Evolutionary conservation across 305 asterid genomes (phyloP).

Genomic region (Rubia peregrina): DNA sequence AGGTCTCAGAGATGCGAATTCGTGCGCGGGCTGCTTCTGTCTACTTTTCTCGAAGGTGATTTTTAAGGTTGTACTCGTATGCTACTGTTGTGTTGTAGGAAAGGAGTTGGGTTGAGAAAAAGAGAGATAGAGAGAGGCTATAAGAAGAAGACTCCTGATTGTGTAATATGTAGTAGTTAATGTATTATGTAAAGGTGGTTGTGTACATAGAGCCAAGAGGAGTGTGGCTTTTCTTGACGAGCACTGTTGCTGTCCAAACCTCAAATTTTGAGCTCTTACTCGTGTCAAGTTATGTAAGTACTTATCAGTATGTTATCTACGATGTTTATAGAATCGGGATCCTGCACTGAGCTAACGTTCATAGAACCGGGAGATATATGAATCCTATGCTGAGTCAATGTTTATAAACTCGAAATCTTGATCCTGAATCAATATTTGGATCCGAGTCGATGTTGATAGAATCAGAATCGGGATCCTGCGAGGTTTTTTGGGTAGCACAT

Average conservation of each 20-base stretch:
- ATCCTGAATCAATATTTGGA: not conserved
- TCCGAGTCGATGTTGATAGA: too few species aligned
- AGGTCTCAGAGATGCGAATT: conserved; percentile 50
- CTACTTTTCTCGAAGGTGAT: conserved; percentile 55
- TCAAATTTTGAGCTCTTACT: not conserved
- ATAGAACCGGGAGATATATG: too few species aligned
- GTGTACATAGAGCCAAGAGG: conserved; percentile 6
- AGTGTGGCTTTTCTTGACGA: not conserved
- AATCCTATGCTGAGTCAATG: too few species aligned
- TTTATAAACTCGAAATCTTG: too few species aligned
- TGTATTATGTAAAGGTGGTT: not conserved
- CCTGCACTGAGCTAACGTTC: too few species aligned
- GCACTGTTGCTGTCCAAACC: not conserved
- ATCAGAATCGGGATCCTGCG: not conserved
- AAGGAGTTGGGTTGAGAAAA: not conserved
- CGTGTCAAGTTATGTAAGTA: not conserved
- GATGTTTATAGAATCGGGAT: too few species aligned
- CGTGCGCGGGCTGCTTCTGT: conserved; percentile 57
- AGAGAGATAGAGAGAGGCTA: not conserved
- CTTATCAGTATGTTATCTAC: too few species aligned
- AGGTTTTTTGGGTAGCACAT: not conserved
- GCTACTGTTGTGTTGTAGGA: conserved; percentile 3
- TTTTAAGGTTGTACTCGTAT: conserved; percentile 17
- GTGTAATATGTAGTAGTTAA: not conserved
- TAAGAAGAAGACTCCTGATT: not conserved